Evolutionary conservation across 352 stramenopile genomes (phyloP).

Genomic region (Globisporangium middletonii): DNA sequence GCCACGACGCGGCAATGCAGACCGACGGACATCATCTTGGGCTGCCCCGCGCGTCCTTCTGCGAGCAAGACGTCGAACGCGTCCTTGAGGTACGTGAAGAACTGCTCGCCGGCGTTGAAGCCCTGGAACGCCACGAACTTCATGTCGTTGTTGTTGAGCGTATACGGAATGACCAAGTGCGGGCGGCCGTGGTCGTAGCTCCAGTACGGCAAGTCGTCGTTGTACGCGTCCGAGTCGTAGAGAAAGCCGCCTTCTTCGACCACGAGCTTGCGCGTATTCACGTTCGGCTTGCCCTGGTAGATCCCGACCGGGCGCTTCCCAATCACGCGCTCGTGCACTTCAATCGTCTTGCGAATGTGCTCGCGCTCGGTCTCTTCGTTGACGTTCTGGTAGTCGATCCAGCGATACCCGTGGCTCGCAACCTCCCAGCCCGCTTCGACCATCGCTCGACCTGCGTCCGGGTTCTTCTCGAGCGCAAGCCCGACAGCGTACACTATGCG

Average conservation of each 20-base stretch:
- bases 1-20: slow-evolving; percentile 91
- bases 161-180: slow-evolving; percentile 96
- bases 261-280: slow-evolving; percentile 87
- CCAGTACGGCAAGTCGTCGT: slow-evolving; percentile 96
- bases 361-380: slow-evolving; percentile 88
- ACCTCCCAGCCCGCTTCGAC: slow-evolving; percentile 92
- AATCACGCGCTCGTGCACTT: slow-evolving; percentile 87
- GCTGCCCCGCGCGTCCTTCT: slow-evolving; percentile 78
- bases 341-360: slow-evolving; percentile 90
- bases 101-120: slow-evolving; percentile 91
- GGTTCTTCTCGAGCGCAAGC: slow-evolving; percentile 94
- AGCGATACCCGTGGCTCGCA: slow-evolving; percentile 92
- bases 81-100: slow-evolving; percentile 92
- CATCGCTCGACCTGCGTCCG: slow-evolving; percentile 86
- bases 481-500: slow-evolving; percentile 88
- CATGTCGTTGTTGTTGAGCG: slow-evolving; percentile 96
- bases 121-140: slow-evolving; percentile 90
- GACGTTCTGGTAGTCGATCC: slow-evolving; percentile 95
- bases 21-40: slow-evolving; percentile 96
- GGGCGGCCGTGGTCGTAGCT: slow-evolving; percentile 82
- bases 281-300: slow-evolving; percentile 95
- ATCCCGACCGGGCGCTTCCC: slow-evolving; percentile 90
- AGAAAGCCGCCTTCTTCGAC: slow-evolving; percentile 93
- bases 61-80: slow-evolving; percentile 84
- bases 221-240: slow-evolving; percentile 95